Evolutionary conservation across 768 basidiomycete genomes (phyloP).

Genomic region (Collybiopsis luxurians): DNA sequence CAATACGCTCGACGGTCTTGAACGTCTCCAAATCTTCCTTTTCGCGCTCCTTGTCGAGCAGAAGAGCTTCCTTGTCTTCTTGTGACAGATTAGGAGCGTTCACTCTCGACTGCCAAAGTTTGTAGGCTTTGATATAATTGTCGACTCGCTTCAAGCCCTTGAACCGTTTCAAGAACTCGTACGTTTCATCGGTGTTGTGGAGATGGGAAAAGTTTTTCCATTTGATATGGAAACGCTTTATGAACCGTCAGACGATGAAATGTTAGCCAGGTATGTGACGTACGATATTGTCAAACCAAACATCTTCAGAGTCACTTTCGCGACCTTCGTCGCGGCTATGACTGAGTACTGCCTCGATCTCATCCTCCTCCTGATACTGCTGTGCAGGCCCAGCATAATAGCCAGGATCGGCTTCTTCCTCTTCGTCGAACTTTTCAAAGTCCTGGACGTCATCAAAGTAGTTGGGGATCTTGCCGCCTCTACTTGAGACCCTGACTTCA

Average conservation of each 20-base stretch:
- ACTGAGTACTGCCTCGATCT: constrained; percentile 88
- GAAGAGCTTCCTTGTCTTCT: constrained; percentile 87
- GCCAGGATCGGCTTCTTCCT: constrained; percentile 52
- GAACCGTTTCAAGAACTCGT: constrained; percentile 93
- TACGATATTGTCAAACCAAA: constrained; percentile 88
- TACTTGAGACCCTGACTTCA: constrained; percentile 75
- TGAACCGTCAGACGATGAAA: constrained; percentile 13
- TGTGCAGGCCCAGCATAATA: constrained; percentile 54
- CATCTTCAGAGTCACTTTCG: constrained; percentile 72
- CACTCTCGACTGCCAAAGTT: constrained; percentile 65
- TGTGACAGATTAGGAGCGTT: constrained; percentile 63
- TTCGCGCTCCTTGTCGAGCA: constrained; percentile 87
- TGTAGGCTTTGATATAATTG: constrained; percentile 96
- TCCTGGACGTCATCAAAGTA: constrained; percentile 82
- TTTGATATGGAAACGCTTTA: constrained; percentile 96
- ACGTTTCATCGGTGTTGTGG: constrained; percentile 99
- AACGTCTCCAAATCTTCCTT: constrained; percentile 89
- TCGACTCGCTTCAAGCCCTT: constrained; percentile 96
- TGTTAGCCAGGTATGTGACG: constrained; percentile 18
- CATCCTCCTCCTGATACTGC: constrained; percentile 69
- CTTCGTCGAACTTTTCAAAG: constrained; percentile 68
- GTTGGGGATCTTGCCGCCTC: constrained; percentile 79
- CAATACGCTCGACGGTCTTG: constrained; percentile 89
- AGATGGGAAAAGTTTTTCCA: constrained; percentile 99
- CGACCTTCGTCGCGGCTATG: constrained; percentile 85